Conservation (phyloP, 108 stramenopile genomes). For the Fistulifera pelliculosa region DNA sequence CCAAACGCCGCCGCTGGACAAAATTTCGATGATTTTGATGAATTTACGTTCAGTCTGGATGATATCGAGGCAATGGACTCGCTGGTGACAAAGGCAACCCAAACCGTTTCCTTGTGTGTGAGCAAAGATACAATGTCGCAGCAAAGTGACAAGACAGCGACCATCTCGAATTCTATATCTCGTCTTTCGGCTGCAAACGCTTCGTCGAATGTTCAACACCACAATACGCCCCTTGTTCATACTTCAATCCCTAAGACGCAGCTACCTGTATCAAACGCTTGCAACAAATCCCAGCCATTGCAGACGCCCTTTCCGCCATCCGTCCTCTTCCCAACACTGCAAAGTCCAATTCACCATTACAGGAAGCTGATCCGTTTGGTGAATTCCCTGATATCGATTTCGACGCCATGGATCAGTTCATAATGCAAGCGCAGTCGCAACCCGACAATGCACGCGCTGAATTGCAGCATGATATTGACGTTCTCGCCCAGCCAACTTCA, state of each 20-base stretch:
- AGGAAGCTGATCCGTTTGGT: slow-evolving; percentile 23
- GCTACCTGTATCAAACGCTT: slow-evolving; percentile 1
- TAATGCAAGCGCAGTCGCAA: slow-evolving; percentile 11
- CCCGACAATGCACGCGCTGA: neutral
- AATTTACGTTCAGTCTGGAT: slow-evolving; percentile 11
- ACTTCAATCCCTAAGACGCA: neutral
- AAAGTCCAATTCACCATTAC: no score
- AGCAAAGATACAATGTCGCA: neutral
- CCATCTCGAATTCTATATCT: neutral
- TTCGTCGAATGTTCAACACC: neutral
- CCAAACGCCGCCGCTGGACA: neutral
- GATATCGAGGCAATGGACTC: slow-evolving; percentile 19
- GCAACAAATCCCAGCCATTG: neutral
- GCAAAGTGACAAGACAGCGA: neutral
- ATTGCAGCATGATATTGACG: slow-evolving; percentile 1
- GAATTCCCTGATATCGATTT: slow-evolving; percentile 55
- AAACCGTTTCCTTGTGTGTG: neutral
- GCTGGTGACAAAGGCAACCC: slow-evolving; percentile 4
- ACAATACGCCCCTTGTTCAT: slow-evolving; percentile 1
- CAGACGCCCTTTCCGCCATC: slow-evolving; percentile 3
- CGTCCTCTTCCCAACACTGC: slow-evolving; percentile 15
- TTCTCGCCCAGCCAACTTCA: slow-evolving; percentile 5
- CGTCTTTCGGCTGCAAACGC: neutral
- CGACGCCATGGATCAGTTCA: slow-evolving; percentile 28
- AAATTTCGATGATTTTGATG: slow-evolving; percentile 15